A percentile compares a stretch with the other conserved stretches of the same genome.
phyloP scores from a whole-genome alignment of 140 eudicot species.

The Senecio squalidus region DNA sequence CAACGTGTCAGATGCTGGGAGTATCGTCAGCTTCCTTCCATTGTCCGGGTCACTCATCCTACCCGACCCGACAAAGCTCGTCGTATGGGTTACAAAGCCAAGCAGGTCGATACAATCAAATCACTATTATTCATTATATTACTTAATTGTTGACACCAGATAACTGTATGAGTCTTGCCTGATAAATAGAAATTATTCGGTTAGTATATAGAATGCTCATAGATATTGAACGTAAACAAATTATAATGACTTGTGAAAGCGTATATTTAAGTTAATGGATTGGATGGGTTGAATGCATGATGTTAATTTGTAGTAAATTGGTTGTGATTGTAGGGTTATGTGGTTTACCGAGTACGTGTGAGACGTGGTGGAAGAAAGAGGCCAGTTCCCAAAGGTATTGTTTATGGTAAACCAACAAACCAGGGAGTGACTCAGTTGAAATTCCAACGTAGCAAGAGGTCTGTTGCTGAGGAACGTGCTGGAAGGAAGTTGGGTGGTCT shows the following conservation, averaged over 20 bases:
- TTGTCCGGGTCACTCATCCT: conserved; percentile 71
- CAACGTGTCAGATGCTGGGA: conserved; percentile 72
- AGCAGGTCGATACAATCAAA: too few relatives aligned
- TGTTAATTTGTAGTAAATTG: not conserved
- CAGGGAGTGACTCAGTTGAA: conserved; percentile 83
- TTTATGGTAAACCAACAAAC: conserved; percentile 83
- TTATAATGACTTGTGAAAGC: too few relatives aligned
- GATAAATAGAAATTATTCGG: too few relatives aligned
- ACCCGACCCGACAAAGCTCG: conserved; percentile 82
- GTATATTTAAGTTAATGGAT: too few relatives aligned
- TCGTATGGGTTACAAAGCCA: conserved; percentile 74
- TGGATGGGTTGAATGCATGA: too few relatives aligned
- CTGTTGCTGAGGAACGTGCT: conserved; percentile 90
- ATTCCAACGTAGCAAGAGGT: conserved; percentile 84
- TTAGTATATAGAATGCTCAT: too few relatives aligned
- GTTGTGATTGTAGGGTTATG: conserved; percentile 39
- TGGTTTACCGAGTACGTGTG: conserved; percentile 71
- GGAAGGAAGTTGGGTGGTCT: conserved; percentile 80
- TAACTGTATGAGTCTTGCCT: too few relatives aligned
- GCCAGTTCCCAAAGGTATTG: conserved; percentile 86
- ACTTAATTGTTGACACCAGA: too few relatives aligned
- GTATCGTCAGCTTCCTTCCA: conserved; percentile 79
- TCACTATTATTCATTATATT: too few relatives aligned
- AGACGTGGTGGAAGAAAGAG: conserved; percentile 83
- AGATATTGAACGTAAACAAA: too few relatives aligned